Conservation (phyloP, 257 asterid genomes). For the Scutellaria barbata region DNA sequence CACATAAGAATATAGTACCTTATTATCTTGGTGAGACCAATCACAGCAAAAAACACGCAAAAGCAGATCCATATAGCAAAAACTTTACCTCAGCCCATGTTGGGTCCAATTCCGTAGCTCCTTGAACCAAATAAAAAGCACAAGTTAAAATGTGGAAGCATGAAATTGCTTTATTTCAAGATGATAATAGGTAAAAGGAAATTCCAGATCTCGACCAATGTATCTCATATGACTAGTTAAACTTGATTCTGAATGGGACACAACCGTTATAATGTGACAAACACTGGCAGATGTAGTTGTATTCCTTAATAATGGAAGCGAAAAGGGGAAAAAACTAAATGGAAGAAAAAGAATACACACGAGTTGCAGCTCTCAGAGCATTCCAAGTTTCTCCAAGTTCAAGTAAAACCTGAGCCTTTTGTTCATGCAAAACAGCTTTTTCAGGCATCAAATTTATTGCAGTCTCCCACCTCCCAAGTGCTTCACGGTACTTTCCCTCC, state of each 20-base stretch:
- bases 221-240: not conserved
- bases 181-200: not conserved
- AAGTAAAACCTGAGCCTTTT: constrained; percentile 86
- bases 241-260: not conserved
- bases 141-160: constrained; percentile 25
- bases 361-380: constrained; percentile 82
- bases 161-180: not conserved
- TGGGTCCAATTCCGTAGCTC: constrained; percentile 90
- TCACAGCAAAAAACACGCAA: constrained; percentile 36
- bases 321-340: not conserved
- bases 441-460: constrained; percentile 75
- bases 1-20: constrained; percentile 22
- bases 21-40: constrained; percentile 24
- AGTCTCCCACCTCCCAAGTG: constrained; percentile 93
- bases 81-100: constrained; percentile 81
- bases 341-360: constrained; percentile 46
- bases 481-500: constrained; percentile 80
- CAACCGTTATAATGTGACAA: not conserved
- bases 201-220: not conserved
- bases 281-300: not conserved
- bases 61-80: constrained; percentile 36
- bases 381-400: constrained; percentile 92
- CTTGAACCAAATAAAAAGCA: constrained; percentile 45
- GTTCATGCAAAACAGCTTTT: constrained; percentile 80
- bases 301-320: constrained; percentile 4